Evolutionary conservation across 2,329 filamentous ascomycete genomes (phyloP), one percentile per base, ranked within the genome.

Genomic region (Talaromyces sp.): DNA sequence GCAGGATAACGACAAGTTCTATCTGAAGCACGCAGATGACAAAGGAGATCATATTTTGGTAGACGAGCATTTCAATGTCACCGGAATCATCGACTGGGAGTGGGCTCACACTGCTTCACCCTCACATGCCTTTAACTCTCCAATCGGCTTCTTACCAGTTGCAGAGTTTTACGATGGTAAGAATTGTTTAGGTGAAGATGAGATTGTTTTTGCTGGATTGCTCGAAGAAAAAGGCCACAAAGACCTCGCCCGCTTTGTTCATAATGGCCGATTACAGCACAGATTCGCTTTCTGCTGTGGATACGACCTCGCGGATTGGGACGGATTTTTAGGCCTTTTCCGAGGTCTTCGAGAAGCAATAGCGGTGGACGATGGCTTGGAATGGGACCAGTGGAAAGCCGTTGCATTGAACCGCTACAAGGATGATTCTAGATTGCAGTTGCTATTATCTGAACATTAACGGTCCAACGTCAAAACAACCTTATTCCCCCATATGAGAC

Each of bases 41-140:
- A 80, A 79, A 63, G 78, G 75, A 17, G 75, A 79, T 58, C 77
- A 80, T 62, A 70, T 81, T 24, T 65, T 81, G 2, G 74, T 72
- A 1, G 75, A 81, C 61, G 70, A 78, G 3, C 41, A 77, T 17
- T 75, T 72, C 62, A 77, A 78, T 62, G 72, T 81, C 46, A 79
- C 73, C 9, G 76, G 77, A 0, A 76, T 81, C 27, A 79, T 80
- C 59, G 77, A 80, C 62, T 80, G 76, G 75, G 72, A 77, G 54
- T 73, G 68, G 68, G 67, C 68, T 43, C 57, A 63, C 48, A 61
- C 32, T 38, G 32, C 32, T 2, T 17, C 32, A 38, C 32, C 32
- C 32, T 38, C 32, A 38, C 32, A 38, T 38, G 32, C 32, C 32
- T 38, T 38, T 38, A 38, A 38, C 32, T 38, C 32, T 12, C 32